Evolutionary conservation across 1,284 basidiomycete genomes (phyloP).

Genomic region (Cronartium ribicola): DNA sequence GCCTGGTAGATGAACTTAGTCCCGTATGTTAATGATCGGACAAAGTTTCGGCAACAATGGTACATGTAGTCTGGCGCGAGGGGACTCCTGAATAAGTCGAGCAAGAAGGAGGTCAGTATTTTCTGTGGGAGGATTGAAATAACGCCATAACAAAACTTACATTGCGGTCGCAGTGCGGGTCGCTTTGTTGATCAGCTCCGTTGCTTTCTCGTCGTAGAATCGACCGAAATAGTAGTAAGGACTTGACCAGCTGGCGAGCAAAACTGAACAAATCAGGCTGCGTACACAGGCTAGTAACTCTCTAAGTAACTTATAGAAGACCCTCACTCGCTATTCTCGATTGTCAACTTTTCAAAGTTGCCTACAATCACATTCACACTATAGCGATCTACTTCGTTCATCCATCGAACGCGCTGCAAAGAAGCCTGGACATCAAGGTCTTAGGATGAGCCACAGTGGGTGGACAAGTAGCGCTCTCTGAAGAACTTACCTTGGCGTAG

Average conservation of each 20-base stretch:
- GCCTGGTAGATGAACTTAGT: constrained; percentile 97
- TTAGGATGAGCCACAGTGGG: background rate
- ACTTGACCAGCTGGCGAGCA: constrained; percentile 68
- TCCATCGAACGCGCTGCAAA: constrained; percentile 85
- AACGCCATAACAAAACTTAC: background rate
- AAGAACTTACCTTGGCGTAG: constrained; percentile 63
- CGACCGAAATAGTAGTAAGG: constrained; percentile 78
- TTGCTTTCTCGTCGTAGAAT: constrained; percentile 65
- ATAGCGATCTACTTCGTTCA: constrained; percentile 79
- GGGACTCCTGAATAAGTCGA: background rate
- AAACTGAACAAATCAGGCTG: constrained; percentile 21
- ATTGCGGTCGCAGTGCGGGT: background rate
- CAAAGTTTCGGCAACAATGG: constrained; percentile 59
- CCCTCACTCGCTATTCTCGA: constrained; percentile 61
- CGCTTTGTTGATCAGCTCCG: constrained; percentile 4
- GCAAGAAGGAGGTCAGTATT: background rate
- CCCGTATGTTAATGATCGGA: constrained; percentile 71
- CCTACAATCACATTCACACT: constrained; percentile 65
- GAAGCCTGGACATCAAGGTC: constrained; percentile 60
- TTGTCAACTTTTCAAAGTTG: constrained; percentile 60
- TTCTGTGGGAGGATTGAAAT: background rate
- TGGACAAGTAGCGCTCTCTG: background rate
- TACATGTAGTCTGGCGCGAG: constrained; percentile 31
- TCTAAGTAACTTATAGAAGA: background rate
- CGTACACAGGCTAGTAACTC: constrained; percentile 41